Percentiles rank a stretch among this genome's conserved stretches.
These are phyloP conservation scores for Penicillium sp. DNA, from an alignment of 2,329 filamentous ascomycete genomes.

Conservation along the genomic window DNA sequence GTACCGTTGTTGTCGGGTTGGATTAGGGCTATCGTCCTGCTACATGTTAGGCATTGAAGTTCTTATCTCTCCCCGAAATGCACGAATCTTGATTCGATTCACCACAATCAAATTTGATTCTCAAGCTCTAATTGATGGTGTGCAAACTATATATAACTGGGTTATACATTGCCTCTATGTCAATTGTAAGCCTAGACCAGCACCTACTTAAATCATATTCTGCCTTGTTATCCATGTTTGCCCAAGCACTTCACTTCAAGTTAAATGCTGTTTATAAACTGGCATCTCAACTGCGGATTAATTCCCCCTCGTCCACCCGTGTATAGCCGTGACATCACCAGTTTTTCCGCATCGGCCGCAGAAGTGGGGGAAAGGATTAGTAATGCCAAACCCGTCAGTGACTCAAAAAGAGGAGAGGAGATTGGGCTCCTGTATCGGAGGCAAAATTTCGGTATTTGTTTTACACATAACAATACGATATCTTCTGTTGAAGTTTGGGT, in stretches of 20 bases:
- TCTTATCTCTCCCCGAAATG: too few species aligned
- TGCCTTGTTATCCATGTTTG: too few species aligned
- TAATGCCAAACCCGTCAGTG: conserved; percentile 8
- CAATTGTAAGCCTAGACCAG: too few species aligned
- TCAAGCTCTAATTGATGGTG: too few species aligned
- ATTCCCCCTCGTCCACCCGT: neutral
- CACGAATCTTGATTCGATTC: too few species aligned
- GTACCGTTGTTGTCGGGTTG: conserved; percentile 17
- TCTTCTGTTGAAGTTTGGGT: neutral
- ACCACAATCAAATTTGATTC: too few species aligned
- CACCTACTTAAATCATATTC: too few species aligned
- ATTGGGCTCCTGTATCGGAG: conserved; percentile 11
- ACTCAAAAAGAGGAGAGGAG: neutral
- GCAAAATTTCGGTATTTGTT: neutral
- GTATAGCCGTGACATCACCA: conserved; percentile 1
- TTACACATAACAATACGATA: neutral
- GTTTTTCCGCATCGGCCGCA: neutral
- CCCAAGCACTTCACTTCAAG: neutral
- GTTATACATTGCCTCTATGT: too few species aligned
- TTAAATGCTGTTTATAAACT: neutral
- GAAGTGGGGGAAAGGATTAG: conserved; percentile 6
- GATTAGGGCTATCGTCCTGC: neutral
- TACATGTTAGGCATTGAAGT: neutral
- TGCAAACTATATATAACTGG: too few species aligned
- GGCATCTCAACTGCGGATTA: neutral